A percentile compares a stretch with the other conserved stretches of the same genome.
Conservation (phyloP, 2,329 filamentous ascomycete genomes). For the Penicillium sp. region DNA sequence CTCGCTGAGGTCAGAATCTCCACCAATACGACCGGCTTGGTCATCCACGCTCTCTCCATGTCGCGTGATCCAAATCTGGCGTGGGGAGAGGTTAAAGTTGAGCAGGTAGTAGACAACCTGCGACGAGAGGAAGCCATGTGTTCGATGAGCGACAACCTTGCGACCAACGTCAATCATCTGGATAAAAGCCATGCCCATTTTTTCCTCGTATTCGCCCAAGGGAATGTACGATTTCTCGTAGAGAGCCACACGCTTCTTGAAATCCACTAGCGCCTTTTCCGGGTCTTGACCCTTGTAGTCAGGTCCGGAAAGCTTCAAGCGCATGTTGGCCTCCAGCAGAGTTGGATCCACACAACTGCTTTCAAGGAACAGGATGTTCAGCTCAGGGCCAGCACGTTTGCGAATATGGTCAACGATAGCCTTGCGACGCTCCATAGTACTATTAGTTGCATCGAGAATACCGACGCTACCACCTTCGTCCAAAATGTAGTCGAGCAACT, state of each 20-base stretch:
- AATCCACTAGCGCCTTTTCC: constrained; percentile 77
- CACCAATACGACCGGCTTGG: constrained; percentile 81
- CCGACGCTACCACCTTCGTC: constrained; percentile 81
- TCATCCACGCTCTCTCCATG: constrained; percentile 93
- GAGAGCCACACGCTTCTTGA: constrained; percentile 85
- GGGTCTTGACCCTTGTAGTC: constrained; percentile 97
- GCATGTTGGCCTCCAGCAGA: constrained; percentile 93
- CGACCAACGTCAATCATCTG: constrained; percentile 97
- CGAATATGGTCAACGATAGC: constrained; percentile 82
- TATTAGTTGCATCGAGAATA: constrained; percentile 96
- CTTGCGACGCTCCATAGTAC: constrained; percentile 81
- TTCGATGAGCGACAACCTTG: constrained; percentile 86
- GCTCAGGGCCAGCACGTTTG: constrained; percentile 73
- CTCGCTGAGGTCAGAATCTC: constrained; percentile 80
- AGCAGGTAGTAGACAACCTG: constrained; percentile 93
- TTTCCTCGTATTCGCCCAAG: constrained; percentile 86
- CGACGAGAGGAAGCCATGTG: constrained; percentile 87
- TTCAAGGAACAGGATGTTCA: constrained; percentile 94
- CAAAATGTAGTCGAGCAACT: constrained; percentile 86
- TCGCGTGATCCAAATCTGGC: constrained; percentile 97
- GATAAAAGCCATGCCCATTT: constrained; percentile 89
- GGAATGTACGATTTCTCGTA: constrained; percentile 95
- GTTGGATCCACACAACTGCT: constrained; percentile 84
- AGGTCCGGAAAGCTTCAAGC: constrained; percentile 89
- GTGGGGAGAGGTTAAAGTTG: constrained; percentile 92